Evolutionary conservation across 305 asterid species (phyloP).

Genomic region (Fraxinus angustifolia): DNA sequence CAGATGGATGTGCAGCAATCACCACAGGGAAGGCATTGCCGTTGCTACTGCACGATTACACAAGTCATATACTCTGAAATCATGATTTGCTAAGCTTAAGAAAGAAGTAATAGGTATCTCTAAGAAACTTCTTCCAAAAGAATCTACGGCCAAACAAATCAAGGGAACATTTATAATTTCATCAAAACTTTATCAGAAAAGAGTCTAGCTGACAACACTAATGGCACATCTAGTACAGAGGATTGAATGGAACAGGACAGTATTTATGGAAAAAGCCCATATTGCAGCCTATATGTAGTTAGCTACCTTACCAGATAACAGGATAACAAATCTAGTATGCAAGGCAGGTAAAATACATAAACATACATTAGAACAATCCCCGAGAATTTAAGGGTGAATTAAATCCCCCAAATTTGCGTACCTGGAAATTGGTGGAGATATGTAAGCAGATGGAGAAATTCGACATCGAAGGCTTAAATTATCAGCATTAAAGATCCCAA

Average conservation of each 20-base stretch:
- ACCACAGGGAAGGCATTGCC: conserved; percentile 56
- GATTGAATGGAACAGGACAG: background rate
- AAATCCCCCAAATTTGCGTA: conserved; percentile 18
- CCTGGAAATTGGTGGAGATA: conserved; percentile 65
- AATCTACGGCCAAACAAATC: background rate
- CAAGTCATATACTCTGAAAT: background rate
- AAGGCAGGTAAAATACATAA: background rate
- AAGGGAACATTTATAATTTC: background rate
- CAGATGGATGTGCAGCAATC: conserved; percentile 85
- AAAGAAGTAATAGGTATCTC: background rate
- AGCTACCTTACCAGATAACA: background rate
- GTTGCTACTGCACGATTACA: conserved; percentile 35
- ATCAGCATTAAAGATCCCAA: conserved; percentile 77
- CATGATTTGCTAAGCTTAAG: background rate
- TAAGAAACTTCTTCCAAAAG: background rate
- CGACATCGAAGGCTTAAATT: conserved; percentile 70
- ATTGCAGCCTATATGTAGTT: background rate
- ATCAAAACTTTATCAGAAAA: background rate
- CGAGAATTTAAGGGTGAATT: background rate
- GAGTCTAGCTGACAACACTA: background rate
- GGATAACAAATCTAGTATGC: background rate
- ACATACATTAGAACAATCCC: background rate
- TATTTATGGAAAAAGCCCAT: background rate
- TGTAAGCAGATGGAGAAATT: conserved; percentile 71
- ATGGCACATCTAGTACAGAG: background rate